Percentiles rank a stretch among this genome's conserved stretches.
Conservation (phyloP, 2,329 filamentous ascomycete species). For the Talaromyces sp. region DNA sequence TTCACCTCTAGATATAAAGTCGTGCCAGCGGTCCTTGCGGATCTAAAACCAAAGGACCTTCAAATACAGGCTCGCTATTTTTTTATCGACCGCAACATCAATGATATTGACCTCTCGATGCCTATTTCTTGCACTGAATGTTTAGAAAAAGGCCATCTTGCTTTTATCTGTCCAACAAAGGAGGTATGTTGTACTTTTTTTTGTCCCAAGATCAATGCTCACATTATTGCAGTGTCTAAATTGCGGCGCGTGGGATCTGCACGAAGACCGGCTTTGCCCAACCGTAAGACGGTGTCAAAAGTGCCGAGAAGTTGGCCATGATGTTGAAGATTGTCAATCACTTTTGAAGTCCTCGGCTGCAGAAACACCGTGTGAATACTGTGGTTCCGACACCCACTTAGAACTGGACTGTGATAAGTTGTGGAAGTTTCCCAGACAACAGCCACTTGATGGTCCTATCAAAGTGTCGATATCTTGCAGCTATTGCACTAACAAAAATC, state of each 20-base stretch:
- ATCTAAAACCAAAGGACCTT: constrained; percentile 35
- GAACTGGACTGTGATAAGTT: constrained; percentile 58
- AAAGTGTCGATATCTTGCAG: constrained; percentile 42
- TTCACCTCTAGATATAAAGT: constrained; percentile 32
- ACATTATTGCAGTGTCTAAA: constrained; percentile 32
- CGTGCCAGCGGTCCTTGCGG: constrained; percentile 29
- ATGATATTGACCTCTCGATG: constrained; percentile 36
- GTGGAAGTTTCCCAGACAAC: constrained; percentile 45
- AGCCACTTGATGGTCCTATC: constrained; percentile 23
- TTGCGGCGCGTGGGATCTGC: constrained; percentile 38
- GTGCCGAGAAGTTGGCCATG: constrained; percentile 62
- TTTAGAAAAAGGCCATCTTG: constrained; percentile 39
- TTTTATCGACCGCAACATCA: constrained; percentile 34
- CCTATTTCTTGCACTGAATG: constrained; percentile 41
- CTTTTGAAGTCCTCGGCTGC: constrained; percentile 53
- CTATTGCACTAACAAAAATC: constrained; percentile 38
- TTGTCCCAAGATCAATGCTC: constrained; percentile 6
- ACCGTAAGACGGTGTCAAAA: constrained; percentile 43
- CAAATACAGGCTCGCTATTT: constrained; percentile 36
- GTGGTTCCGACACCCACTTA: constrained; percentile 52
- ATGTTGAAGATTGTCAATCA: constrained; percentile 48
- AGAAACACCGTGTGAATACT: constrained; percentile 58
- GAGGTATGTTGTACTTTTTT: constrained; percentile 27
- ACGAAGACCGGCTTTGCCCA: constrained; percentile 37
- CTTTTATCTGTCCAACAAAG: constrained; percentile 38